Evolutionary conservation across 2,329 filamentous ascomycete genomes (phyloP).

Genomic region (Verticillium isaacii): DNA sequence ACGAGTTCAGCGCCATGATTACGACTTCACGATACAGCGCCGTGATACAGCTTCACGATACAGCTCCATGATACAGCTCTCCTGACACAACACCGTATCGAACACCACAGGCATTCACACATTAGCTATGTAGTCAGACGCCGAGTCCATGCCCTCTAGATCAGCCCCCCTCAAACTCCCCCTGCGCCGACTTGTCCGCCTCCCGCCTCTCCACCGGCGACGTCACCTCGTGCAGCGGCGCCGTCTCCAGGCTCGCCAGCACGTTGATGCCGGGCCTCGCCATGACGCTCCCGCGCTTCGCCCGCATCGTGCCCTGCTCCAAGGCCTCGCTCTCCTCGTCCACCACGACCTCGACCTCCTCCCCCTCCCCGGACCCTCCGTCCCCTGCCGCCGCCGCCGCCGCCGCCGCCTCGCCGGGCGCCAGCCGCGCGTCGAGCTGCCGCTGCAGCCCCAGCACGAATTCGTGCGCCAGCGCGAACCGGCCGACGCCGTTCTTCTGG

Average conservation of each 20-base stretch:
- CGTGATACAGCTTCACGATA: no score
- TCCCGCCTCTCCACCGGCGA: slow-evolving; percentile 6
- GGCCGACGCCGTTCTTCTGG: slow-evolving; percentile 45
- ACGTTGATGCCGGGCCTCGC: slow-evolving; percentile 30
- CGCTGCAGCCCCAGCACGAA: slow-evolving; percentile 49
- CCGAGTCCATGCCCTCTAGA: not conserved
- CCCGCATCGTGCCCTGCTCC: slow-evolving; percentile 32
- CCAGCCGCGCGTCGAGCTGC: slow-evolving; percentile 42
- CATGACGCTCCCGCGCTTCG: slow-evolving; percentile 52
- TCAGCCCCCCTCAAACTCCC: slow-evolving; percentile 12
- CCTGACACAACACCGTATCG: no score
- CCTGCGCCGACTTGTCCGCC: slow-evolving; percentile 10
- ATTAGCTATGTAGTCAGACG: not conserved
- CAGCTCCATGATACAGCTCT: no score
- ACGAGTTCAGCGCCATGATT: no score
- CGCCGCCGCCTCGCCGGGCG: slow-evolving; percentile 17
- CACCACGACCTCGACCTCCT: slow-evolving; percentile 35
- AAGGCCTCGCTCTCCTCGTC: slow-evolving; percentile 53
- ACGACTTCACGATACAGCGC: no score
- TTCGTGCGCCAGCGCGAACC: slow-evolving; percentile 44
- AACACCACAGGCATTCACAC: not conserved
- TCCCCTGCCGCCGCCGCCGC: slow-evolving; percentile 6
- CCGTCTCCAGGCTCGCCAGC: slow-evolving; percentile 41
- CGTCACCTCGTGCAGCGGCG: slow-evolving; percentile 32
- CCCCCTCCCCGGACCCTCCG: slow-evolving; percentile 17